Conservation (phyloP, 305 asterid species). For the Ilex paraguariensis region DNA sequence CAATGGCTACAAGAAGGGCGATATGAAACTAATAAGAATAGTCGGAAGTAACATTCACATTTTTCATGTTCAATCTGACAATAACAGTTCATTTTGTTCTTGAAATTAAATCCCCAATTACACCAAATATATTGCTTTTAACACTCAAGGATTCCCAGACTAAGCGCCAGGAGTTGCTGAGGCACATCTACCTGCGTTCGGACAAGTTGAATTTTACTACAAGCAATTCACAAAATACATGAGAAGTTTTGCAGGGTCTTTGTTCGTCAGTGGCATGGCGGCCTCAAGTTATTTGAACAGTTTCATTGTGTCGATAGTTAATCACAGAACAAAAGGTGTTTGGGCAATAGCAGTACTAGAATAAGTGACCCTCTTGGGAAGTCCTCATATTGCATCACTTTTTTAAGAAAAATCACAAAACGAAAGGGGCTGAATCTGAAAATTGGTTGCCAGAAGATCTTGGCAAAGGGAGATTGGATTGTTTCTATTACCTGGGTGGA, state of each 20-base stretch:
- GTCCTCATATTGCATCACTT: too few species aligned
- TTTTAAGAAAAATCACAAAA: too few species aligned
- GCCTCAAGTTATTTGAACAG: conserved; percentile 34
- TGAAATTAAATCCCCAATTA: too few species aligned
- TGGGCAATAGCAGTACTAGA: not conserved
- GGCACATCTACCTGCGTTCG: conserved; percentile 34
- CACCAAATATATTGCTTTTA: too few species aligned
- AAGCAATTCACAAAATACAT: conserved; percentile 54
- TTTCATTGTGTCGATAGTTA: conserved; percentile 36
- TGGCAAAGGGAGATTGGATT: conserved; percentile 45
- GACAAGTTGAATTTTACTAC: conserved; percentile 42
- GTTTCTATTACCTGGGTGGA: conserved; percentile 25
- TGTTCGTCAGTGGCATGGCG: conserved; percentile 39
- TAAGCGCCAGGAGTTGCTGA: conserved; percentile 31
- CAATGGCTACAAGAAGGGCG: too few species aligned
- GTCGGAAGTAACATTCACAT: too few species aligned
- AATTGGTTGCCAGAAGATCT: conserved; percentile 64
- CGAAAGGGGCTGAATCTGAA: not conserved
- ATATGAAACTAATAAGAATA: too few species aligned
- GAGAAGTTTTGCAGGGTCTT: conserved; percentile 48
- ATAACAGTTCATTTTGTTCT: too few species aligned
- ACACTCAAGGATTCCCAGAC: too few species aligned
- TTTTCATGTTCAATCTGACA: too few species aligned
- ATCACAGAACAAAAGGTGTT: conserved; percentile 16
- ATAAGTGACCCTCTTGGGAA: too few species aligned